Percentiles rank a stretch among this genome's conserved stretches.
Evolutionary conservation across 1,284 basidiomycete species (phyloP).

Genomic region (Thecaphora thlaspeos): DNA sequence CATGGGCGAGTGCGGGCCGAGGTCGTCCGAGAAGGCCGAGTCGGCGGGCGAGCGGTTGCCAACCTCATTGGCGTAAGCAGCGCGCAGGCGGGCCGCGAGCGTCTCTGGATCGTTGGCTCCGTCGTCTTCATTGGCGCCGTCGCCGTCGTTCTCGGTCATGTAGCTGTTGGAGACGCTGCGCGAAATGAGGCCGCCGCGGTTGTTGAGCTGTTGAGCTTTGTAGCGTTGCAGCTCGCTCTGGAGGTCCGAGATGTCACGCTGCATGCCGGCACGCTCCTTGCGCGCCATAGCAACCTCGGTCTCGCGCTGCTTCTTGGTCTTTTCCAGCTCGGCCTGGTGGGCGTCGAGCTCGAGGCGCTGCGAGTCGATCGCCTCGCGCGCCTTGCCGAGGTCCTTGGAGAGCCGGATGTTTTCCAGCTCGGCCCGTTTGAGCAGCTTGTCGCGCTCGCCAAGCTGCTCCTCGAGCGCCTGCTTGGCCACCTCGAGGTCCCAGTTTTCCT

Average conservation of each 20-base stretch:
- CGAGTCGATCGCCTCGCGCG: constrained; percentile 76
- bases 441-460: constrained; percentile 69
- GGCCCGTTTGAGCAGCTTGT: constrained; percentile 68
- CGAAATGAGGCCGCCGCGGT: constrained; percentile 15
- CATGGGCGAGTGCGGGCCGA: constrained; percentile 27
- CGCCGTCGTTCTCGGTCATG: constrained; percentile 27
- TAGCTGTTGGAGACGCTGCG: constrained; percentile 40
- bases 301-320: constrained; percentile 82
- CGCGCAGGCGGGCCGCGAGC: constrained; percentile 22
- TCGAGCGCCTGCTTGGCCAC: constrained; percentile 85
- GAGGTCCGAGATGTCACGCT: constrained; percentile 87
- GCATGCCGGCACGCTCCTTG: constrained; percentile 79
- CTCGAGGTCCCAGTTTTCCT: constrained; percentile 98
- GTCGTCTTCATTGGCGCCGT: constrained; percentile 19
- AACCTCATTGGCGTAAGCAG: constrained; percentile 16
- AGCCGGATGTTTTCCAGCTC: constrained; percentile 81
- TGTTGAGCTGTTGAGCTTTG: constrained; percentile 28
- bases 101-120: constrained; percentile 5
- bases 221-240: constrained; percentile 67
- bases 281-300: constrained; percentile 87
- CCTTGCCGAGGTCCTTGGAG: constrained; percentile 70
- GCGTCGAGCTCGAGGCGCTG: constrained; percentile 84
- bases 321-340: constrained; percentile 67
- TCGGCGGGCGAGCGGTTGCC: constrained; percentile 28
- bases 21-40: constrained; percentile 30